Evolutionary conservation across 2,329 filamentous ascomycete genomes (phyloP).

Genomic region (Claviceps fusiformis): DNA sequence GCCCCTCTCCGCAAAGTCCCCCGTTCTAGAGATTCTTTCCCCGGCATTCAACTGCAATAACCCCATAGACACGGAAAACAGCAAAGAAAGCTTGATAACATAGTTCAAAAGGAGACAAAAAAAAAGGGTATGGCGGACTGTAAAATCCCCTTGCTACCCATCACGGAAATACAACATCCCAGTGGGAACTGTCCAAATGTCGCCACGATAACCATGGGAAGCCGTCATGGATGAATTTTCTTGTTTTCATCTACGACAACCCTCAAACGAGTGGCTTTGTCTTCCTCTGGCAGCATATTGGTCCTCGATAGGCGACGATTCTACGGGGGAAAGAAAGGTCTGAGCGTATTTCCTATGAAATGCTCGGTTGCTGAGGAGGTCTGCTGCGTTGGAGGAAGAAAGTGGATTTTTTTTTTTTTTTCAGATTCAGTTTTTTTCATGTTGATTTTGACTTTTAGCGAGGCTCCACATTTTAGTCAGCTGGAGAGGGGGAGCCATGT

Average conservation of each 20-base stretch:
- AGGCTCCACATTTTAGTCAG: background rate
- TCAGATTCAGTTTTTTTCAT: background rate
- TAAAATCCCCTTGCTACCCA: too few species aligned
- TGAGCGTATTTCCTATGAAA: background rate
- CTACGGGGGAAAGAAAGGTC: constrained; percentile 13
- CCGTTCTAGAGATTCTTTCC: too few species aligned
- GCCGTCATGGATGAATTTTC: constrained; percentile 24
- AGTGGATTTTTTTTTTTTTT: background rate
- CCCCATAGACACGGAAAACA: too few species aligned
- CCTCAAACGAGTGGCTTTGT: constrained; percentile 29
- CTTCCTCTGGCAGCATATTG: constrained; percentile 22
- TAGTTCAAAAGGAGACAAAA: too few species aligned
- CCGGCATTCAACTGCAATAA: too few species aligned
- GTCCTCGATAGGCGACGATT: constrained; percentile 9
- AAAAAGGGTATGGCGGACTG: background rate
- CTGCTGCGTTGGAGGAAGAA: constrained; percentile 13
- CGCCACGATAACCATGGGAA: constrained; percentile 31
- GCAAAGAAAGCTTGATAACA: too few species aligned
- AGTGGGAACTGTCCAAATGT: too few species aligned
- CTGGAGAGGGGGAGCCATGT: background rate
- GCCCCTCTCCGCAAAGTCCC: too few species aligned
- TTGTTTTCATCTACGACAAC: constrained; percentile 20
- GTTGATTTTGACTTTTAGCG: background rate
- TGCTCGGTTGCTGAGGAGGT: constrained; percentile 7
- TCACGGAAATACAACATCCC: too few species aligned